Evolutionary conservation across 495 filamentous ascomycete species (phyloP).

Genomic region (Parachaetomium inaequale): DNA sequence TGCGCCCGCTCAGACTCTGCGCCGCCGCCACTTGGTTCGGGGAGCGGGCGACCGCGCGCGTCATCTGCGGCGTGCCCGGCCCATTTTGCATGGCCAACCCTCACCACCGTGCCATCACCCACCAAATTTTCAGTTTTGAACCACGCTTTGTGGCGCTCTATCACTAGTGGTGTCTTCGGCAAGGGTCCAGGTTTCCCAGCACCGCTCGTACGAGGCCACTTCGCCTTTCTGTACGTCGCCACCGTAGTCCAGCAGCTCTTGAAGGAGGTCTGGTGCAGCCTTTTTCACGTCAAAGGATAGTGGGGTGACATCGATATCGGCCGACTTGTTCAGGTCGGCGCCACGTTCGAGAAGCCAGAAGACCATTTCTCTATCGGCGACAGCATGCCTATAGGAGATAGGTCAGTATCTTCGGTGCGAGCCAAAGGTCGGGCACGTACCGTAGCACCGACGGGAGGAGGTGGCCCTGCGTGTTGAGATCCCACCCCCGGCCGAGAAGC

Average conservation of each 20-base stretch:
- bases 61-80: no score
- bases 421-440: no score
- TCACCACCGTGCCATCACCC: no score
- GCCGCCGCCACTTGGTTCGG: no score
- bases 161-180: no score
- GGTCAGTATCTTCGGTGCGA: background rate
- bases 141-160: no score
- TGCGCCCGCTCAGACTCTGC: no score
- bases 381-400: background rate
- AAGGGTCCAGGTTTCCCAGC: no score
- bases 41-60: no score
- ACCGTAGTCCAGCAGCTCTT: background rate
- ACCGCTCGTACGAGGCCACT: background rate
- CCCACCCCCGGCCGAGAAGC: background rate
- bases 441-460: no score
- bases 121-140: no score
- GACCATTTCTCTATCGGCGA: background rate
- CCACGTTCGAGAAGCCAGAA: background rate
- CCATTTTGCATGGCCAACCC: no score
- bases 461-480: background rate
- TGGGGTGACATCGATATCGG: background rate
- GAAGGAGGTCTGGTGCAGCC: background rate
- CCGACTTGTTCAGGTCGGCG: background rate
- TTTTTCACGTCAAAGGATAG: background rate
- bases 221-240: background rate